Evolutionary conservation across 306 rosid species (phyloP).

Genomic region (Quillaja saponaria): DNA sequence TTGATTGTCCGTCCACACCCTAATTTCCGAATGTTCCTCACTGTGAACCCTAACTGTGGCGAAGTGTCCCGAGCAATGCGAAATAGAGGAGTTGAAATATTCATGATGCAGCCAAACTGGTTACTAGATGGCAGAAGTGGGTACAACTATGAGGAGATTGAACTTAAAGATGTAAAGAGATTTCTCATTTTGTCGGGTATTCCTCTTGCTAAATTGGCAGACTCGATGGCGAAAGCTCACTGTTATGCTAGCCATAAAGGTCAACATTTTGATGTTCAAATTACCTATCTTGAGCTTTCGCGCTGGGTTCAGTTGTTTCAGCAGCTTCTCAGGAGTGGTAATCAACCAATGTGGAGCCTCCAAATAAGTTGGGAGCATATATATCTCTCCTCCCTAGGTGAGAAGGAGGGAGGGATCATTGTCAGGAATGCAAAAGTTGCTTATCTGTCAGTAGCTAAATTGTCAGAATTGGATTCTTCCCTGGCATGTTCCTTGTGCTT

Average conservation of each 20-base stretch:
- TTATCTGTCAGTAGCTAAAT: slow-evolving; percentile 38
- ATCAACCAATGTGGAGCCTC: slow-evolving; percentile 76
- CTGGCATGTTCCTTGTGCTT: slow-evolving; percentile 41
- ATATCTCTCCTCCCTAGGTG: slow-evolving; percentile 77
- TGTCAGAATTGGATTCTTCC: slow-evolving; percentile 43
- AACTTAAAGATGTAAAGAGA: slow-evolving; percentile 61
- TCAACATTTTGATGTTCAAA: slow-evolving; percentile 38
- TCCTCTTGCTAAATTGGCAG: slow-evolving; percentile 60
- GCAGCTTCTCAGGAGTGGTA: slow-evolving; percentile 70
- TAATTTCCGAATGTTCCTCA: slow-evolving; percentile 88
- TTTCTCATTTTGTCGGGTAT: slow-evolving; percentile 69
- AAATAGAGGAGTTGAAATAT: slow-evolving; percentile 94
- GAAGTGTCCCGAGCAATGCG: slow-evolving; percentile 98
- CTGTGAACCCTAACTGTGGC: slow-evolving; percentile 78
- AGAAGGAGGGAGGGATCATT: slow-evolving; percentile 50
- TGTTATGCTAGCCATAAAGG: slow-evolving; percentile 71
- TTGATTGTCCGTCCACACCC: slow-evolving; percentile 74
- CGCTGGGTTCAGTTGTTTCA: slow-evolving; percentile 89
- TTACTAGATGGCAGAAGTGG: slow-evolving; percentile 44
- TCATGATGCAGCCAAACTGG: slow-evolving; percentile 82
- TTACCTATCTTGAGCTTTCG: slow-evolving; percentile 76
- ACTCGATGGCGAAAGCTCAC: slow-evolving; percentile 74
- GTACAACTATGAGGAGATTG: slow-evolving; percentile 34
- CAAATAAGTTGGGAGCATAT: slow-evolving; percentile 84
- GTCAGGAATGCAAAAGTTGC: slow-evolving; percentile 47